phyloP scores from a whole-genome alignment of 345 rosid species.

The Erucastrum elatum region DNA sequence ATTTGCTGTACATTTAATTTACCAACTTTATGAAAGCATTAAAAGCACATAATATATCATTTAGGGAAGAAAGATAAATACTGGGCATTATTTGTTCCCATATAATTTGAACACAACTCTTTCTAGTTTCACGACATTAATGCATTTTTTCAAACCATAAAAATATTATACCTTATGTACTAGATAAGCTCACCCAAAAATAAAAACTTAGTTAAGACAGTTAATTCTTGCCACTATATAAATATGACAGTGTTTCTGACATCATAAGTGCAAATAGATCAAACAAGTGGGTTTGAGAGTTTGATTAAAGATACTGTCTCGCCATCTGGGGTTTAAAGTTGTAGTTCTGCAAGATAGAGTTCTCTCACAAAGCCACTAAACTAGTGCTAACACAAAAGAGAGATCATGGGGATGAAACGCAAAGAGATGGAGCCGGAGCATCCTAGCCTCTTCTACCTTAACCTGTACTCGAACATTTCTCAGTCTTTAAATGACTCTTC shows the following conservation, averaged over 20 bases:
- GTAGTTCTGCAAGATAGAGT: background rate
- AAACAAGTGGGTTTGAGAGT: background rate
- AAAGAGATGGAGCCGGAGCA: slow-evolving; percentile 9
- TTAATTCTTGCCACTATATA: background rate
- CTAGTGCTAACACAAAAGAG: background rate
- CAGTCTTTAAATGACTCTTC: background rate
- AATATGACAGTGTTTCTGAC: background rate
- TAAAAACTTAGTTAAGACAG: slow-evolving; percentile 3
- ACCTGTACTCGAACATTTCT: background rate
- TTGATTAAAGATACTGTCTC: background rate
- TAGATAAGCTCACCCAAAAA: background rate
- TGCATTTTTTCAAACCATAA: background rate
- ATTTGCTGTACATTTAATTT: slow-evolving; percentile 21
- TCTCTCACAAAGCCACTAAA: background rate
- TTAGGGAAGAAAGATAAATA: slow-evolving; percentile 16
- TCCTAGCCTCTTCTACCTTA: background rate
- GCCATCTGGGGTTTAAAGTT: slow-evolving; percentile 1
- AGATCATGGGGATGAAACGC: slow-evolving; percentile 11
- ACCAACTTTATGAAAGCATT: slow-evolving; percentile 5
- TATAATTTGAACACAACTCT: slow-evolving; percentile 13
- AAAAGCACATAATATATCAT: slow-evolving; percentile 7
- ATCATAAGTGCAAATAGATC: slow-evolving; percentile 7
- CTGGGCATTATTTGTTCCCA: slow-evolving; percentile 5
- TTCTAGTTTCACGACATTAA: background rate
- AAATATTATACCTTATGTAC: slow-evolving; percentile 21